Evolutionary conservation across 352 stramenopile species (phyloP).

Genomic region (Globisporangium solare): DNA sequence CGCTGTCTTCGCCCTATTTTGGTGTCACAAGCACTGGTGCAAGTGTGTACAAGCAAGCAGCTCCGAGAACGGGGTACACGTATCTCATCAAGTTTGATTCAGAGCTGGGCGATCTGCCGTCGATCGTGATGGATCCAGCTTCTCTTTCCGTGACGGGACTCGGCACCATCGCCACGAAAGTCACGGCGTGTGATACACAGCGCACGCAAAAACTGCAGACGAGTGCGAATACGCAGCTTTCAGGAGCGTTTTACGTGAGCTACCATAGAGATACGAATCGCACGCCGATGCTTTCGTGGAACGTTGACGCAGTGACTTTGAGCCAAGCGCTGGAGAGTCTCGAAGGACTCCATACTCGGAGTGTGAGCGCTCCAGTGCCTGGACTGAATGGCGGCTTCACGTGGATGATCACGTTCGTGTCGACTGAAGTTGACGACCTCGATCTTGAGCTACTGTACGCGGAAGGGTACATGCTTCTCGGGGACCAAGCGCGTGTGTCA

Average conservation of each 20-base stretch:
- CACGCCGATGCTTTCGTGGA: slow-evolving; percentile 72
- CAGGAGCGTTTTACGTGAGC: slow-evolving; percentile 81
- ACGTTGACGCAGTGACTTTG: slow-evolving; percentile 49
- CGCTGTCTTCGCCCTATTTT: slow-evolving; percentile 86
- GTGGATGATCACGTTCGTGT: slow-evolving; percentile 87
- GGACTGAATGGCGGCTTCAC: slow-evolving; percentile 55
- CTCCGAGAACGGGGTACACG: slow-evolving; percentile 42
- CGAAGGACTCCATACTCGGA: slow-evolving; percentile 64
- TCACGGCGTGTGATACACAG: slow-evolving; percentile 85
- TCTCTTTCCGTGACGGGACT: slow-evolving; percentile 33
- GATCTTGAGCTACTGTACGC: slow-evolving; percentile 66
- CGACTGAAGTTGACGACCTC: slow-evolving; percentile 37
- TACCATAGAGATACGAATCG: slow-evolving; percentile 44
- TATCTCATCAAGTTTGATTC: slow-evolving; percentile 74
- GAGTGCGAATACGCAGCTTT: slow-evolving; percentile 42
- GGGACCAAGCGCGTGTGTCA: slow-evolving; percentile 30
- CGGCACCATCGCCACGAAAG: slow-evolving; percentile 25
- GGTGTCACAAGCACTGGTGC: slow-evolving; percentile 38
- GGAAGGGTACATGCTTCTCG: slow-evolving; percentile 75
- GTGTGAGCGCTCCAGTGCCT: slow-evolving; percentile 28
- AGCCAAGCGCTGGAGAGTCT: slow-evolving; percentile 62
- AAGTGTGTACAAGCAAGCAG: slow-evolving; percentile 83
- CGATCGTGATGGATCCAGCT: slow-evolving; percentile 47
- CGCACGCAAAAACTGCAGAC: slow-evolving; percentile 73
- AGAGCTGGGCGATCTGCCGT: slow-evolving; percentile 63